Conservation (phyloP, 2,329 filamentous ascomycete genomes). For the Colletotrichum nymphaeae region DNA sequence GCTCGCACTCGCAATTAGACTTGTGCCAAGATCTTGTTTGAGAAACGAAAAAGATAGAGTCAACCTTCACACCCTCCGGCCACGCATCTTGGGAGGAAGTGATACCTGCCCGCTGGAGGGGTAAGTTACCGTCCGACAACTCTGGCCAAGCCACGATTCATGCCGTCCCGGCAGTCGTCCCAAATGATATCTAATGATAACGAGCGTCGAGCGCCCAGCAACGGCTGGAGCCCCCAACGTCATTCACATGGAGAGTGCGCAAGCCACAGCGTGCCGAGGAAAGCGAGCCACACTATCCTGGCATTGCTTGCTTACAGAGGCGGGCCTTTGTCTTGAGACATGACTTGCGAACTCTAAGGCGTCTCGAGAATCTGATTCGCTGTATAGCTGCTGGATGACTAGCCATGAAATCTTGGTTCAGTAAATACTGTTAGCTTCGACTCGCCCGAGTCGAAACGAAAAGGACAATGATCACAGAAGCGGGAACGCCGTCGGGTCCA, state of each 20-base stretch:
- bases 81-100: too few relatives aligned
- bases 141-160: slow-evolving; percentile 9
- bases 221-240: background rate
- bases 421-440: background rate
- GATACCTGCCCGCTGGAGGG: background rate
- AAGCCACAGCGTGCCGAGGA: slow-evolving; percentile 13
- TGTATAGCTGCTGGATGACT: background rate
- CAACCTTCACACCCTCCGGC: background rate
- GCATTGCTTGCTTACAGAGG: slow-evolving; percentile 16
- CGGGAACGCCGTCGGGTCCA: background rate
- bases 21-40: background rate
- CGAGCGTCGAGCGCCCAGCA: background rate
- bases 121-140: slow-evolving; percentile 4
- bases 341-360: slow-evolving; percentile 18
- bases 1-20: background rate
- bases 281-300: slow-evolving; percentile 8
- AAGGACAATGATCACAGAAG: background rate
- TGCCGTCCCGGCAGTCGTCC: background rate
- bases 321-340: slow-evolving; percentile 22
- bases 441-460: background rate
- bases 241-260: slow-evolving; percentile 18
- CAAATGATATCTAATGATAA: background rate
- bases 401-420: background rate
- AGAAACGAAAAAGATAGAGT: background rate
- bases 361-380: background rate